Evolutionary conservation across 2,329 filamentous ascomycete species (phyloP).

Genomic region (Pseudopithomyces chartarum): DNA sequence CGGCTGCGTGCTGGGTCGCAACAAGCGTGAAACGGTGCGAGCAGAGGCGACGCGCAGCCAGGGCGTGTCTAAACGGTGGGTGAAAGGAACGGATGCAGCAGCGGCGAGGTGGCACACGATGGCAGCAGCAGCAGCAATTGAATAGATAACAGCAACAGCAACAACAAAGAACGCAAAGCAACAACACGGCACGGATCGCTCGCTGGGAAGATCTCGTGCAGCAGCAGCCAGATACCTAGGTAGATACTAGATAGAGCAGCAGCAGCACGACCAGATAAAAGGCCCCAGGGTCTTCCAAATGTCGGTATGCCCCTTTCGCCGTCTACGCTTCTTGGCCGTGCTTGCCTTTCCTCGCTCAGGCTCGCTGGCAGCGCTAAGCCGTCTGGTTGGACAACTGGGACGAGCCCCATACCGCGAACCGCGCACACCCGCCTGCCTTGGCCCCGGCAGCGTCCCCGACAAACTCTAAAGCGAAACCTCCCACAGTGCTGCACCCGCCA

Average conservation of each 20-base stretch:
- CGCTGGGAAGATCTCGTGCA: slow-evolving; percentile 23
- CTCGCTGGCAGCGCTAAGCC: slow-evolving; percentile 20
- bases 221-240: too few relatives aligned
- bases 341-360: slow-evolving; percentile 18
- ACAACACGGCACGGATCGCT: slow-evolving; percentile 20
- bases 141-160: background rate
- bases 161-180: slow-evolving; percentile 21
- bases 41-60: slow-evolving; percentile 6
- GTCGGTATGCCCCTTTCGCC: slow-evolving; percentile 35
- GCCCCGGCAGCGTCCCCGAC: background rate
- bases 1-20: slow-evolving; percentile 12
- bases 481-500: slow-evolving; percentile 1
- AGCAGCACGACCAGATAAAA: slow-evolving; percentile 5
- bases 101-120: slow-evolving; percentile 13
- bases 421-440: background rate
- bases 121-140: slow-evolving; percentile 4
- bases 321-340: slow-evolving; percentile 22
- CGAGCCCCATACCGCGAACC: slow-evolving; percentile 1
- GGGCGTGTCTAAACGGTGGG: slow-evolving; percentile 4
- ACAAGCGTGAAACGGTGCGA: slow-evolving; percentile 12
- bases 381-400: slow-evolving; percentile 4
- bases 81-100: slow-evolving; percentile 3
- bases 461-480: background rate
- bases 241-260: too few relatives aligned
- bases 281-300: slow-evolving; percentile 17